Conservation (phyloP, 2,329 filamentous ascomycete species). For the Cordyceps militaris region DNA sequence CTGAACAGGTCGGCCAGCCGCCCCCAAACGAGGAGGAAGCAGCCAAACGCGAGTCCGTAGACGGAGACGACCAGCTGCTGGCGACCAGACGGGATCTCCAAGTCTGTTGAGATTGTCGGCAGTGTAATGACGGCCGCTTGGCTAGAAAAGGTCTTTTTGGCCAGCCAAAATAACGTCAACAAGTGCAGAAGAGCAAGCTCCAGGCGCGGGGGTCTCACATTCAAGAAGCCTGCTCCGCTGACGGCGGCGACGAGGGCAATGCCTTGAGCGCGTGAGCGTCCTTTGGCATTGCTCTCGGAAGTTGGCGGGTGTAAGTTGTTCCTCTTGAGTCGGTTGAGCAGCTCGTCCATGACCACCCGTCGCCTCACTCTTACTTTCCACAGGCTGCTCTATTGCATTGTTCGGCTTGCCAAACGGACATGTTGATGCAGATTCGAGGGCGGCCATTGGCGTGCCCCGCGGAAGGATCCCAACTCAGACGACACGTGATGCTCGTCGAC, state of each 20-base stretch:
- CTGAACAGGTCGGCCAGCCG: conserved; percentile 54
- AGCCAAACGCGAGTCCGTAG: conserved; percentile 53
- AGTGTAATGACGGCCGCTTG: conserved; percentile 53
- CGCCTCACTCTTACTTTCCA: too few relatives aligned
- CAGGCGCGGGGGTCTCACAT: too few relatives aligned
- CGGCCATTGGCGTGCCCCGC: too few relatives aligned
- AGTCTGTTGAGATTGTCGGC: conserved; percentile 46
- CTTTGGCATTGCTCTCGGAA: too few relatives aligned
- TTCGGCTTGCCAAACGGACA: too few relatives aligned
- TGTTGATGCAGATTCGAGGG: too few relatives aligned
- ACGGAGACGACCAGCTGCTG: conserved; percentile 55
- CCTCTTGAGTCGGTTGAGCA: too few relatives aligned
- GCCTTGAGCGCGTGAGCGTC: neutral
- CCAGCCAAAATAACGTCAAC: too few relatives aligned
- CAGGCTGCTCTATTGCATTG: too few relatives aligned
- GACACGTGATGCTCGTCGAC: too few relatives aligned
- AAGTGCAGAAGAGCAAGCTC: neutral
- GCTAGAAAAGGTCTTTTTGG: conserved; percentile 41
- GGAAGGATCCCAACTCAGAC: too few relatives aligned
- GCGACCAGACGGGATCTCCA: conserved; percentile 43
- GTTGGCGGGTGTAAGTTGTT: too few relatives aligned
- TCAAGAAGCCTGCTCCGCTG: neutral
- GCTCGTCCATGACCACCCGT: conserved; percentile 44
- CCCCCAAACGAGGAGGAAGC: conserved; percentile 55
- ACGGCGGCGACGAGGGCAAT: neutral